A percentile compares a stretch with the other conserved stretches of the same genome.
Evolutionary conservation across 2,329 filamentous ascomycete genomes (phyloP).

Genomic region (Leptodontidium sp.): DNA sequence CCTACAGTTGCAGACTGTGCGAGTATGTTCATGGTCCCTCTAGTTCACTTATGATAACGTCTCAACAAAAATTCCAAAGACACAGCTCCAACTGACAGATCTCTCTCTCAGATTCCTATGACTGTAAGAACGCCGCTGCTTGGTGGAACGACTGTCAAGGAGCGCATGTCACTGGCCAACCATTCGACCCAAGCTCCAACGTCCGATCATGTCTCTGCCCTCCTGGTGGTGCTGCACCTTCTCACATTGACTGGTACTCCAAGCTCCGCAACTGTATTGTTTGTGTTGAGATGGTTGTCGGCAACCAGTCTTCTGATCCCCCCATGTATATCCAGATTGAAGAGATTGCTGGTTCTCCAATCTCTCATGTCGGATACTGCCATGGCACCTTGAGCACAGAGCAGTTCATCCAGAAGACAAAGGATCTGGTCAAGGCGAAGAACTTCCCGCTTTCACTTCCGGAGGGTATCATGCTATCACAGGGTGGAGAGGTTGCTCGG

Average conservation of each 20-base stretch:
- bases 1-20: constrained; percentile 7
- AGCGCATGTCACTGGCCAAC: not conserved
- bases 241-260: constrained; percentile 14
- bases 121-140: constrained; percentile 10
- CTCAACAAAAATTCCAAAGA: not conserved
- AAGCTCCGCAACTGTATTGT: constrained; percentile 13
- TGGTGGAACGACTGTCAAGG: constrained; percentile 14
- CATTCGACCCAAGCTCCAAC: constrained; percentile 13
- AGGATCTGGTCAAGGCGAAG: not conserved
- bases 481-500: not conserved
- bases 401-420: constrained; percentile 6
- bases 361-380: not conserved
- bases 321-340: constrained; percentile 14
- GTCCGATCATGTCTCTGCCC: constrained; percentile 20
- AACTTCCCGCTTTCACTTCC: constrained; percentile 16
- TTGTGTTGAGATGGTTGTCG: constrained; percentile 13
- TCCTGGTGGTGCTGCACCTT: constrained; percentile 3
- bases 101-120: not conserved
- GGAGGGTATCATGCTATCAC: not conserved
- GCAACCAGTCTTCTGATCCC: not conserved
- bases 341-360: not conserved
- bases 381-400: constrained; percentile 11
- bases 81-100: not conserved
- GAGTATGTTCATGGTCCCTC: not conserved
- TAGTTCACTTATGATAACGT: not conserved